Evolutionary conservation across 116 monocot genomes (phyloP).

Genomic region (Thalassia testudinum): DNA sequence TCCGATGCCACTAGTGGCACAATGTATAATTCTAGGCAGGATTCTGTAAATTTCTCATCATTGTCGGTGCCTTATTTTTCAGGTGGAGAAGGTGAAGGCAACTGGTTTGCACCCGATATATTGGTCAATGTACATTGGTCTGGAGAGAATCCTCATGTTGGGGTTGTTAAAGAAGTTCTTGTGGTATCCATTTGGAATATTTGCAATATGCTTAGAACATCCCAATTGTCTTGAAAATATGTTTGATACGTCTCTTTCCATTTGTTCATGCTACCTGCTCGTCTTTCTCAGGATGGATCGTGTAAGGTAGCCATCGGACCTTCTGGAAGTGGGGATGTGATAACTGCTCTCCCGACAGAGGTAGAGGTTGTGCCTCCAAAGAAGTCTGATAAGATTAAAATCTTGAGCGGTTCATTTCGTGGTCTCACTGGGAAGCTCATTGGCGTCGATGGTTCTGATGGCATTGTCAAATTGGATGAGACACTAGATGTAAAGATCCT

Average conservation of each 20-base stretch:
- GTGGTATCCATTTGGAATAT: slow-evolving; percentile 45
- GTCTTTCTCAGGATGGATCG: slow-evolving; percentile 54
- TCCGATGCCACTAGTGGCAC: too few species aligned
- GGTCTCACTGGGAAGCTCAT: slow-evolving; percentile 79
- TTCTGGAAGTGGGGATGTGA: slow-evolving; percentile 30
- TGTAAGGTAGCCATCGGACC: slow-evolving; percentile 51
- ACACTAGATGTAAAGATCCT: slow-evolving; percentile 75
- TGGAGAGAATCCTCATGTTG: slow-evolving; percentile 51
- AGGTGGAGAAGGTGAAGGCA: slow-evolving; percentile 78
- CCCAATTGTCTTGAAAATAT: too few species aligned
- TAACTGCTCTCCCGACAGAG: slow-evolving; percentile 37
- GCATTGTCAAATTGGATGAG: slow-evolving; percentile 79
- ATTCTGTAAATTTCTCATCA: too few species aligned
- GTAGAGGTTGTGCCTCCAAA: slow-evolving; percentile 63
- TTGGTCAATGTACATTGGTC: slow-evolving; percentile 52
- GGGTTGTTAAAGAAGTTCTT: slow-evolving; percentile 59
- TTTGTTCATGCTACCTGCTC: too few species aligned
- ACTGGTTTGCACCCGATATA: slow-evolving; percentile 65
- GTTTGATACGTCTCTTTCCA: neutral
- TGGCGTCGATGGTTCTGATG: slow-evolving; percentile 86
- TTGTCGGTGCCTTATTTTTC: slow-evolving; percentile 1
- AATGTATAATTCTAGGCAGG: too few species aligned
- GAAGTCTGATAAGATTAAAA: slow-evolving; percentile 87
- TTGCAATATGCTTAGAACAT: too few species aligned
- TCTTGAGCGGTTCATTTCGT: slow-evolving; percentile 48